A percentile compares a stretch with the other conserved stretches of the same genome.
These are phyloP conservation scores for Solanum arcanum DNA, from an alignment of 257 asterid genomes.

Conservation along the genomic window DNA sequence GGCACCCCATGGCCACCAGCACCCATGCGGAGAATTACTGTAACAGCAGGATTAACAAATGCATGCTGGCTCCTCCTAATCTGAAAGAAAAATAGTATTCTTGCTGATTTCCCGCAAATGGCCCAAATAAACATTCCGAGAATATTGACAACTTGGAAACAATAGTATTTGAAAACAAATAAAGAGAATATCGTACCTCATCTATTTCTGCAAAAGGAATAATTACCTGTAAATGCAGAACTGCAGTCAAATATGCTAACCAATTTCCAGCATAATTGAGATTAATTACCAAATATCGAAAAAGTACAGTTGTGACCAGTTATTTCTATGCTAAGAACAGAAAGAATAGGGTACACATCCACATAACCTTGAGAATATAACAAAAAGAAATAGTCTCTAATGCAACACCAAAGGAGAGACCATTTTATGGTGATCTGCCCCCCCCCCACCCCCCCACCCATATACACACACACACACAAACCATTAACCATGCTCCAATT, in stretches of 20 bases:
- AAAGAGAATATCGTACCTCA: constrained; percentile 49
- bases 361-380: not conserved
- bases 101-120: constrained; percentile 1
- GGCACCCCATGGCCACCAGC: constrained; percentile 93
- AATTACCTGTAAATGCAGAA: constrained; percentile 52
- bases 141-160: constrained; percentile 1
- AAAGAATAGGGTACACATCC: not conserved
- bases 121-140: not conserved
- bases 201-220: constrained; percentile 83
- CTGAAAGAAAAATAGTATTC: constrained; percentile 26
- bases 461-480: not conserved
- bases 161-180: constrained; percentile 1
- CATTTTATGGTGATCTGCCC: not conserved
- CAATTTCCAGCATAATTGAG: not conserved
- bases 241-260: not conserved
- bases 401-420: not conserved
- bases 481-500: not conserved
- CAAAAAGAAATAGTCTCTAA: not conserved
- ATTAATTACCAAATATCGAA: not conserved
- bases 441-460: not conserved
- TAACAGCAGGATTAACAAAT: constrained; percentile 76
- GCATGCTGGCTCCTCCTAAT: constrained; percentile 90
- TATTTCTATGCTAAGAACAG: not conserved
- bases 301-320: not conserved
- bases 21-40: constrained; percentile 72